Evolutionary conservation across 2,329 filamentous ascomycete genomes (phyloP).

Genomic region (Metarhizium guizhouense): DNA sequence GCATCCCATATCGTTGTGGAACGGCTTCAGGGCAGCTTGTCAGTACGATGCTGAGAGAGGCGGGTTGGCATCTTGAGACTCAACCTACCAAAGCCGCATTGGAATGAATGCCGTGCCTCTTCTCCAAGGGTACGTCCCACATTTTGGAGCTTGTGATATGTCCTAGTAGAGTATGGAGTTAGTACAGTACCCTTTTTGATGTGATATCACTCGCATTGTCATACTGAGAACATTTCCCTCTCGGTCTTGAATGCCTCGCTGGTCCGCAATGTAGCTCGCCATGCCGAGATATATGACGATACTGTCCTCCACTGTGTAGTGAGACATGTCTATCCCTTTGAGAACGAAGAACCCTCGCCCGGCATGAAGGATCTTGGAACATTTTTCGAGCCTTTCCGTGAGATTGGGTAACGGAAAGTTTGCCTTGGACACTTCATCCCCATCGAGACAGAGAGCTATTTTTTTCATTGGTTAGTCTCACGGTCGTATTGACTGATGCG

Average conservation of each 20-base stretch:
- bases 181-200: background rate
- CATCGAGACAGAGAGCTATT: constrained; percentile 23
- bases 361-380: constrained; percentile 27
- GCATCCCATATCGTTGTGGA: constrained; percentile 44
- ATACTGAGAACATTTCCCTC: constrained; percentile 38
- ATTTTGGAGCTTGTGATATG: constrained; percentile 38
- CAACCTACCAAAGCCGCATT: constrained; percentile 31
- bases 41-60: background rate
- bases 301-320: constrained; percentile 43
- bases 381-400: constrained; percentile 21
- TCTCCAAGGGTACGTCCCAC: constrained; percentile 33
- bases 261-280: constrained; percentile 45
- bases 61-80: background rate
- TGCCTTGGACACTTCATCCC: constrained; percentile 24
- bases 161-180: constrained; percentile 22
- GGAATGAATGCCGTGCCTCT: constrained; percentile 42
- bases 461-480: background rate
- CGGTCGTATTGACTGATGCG: background rate
- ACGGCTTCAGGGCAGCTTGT: constrained; percentile 25
- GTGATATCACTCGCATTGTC: constrained; percentile 13
- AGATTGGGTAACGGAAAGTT: constrained; percentile 34
- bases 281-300: constrained; percentile 47
- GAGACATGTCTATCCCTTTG: constrained; percentile 39
- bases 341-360: constrained; percentile 45
- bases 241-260: constrained; percentile 41